A percentile compares a stretch with the other conserved stretches of the same genome.
Evolutionary conservation across 495 filamentous ascomycete genomes (phyloP).

Genomic region (Neurospora africana): DNA sequence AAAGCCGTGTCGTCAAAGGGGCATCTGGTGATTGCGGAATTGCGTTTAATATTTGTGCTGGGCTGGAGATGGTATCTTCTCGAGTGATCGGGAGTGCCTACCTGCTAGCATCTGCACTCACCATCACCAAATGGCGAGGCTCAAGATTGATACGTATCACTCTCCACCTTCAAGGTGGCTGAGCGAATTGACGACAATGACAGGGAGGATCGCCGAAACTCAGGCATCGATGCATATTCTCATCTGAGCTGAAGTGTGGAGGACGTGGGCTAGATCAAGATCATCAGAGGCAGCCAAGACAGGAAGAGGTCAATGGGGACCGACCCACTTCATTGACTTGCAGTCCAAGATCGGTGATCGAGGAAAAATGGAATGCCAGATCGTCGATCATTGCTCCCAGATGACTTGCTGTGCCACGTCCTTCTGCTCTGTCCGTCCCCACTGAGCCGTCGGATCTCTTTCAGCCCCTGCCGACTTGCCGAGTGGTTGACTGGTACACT

Average conservation of each 20-base stretch:
- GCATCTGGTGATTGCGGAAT: neutral
- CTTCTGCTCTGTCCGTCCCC: neutral
- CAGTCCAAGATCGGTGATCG: neutral
- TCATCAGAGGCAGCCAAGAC: neutral
- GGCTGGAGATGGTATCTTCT: neutral
- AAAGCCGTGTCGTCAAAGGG: neutral
- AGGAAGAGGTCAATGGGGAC: neutral
- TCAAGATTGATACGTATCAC: neutral
- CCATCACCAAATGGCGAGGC: neutral
- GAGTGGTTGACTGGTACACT: neutral
- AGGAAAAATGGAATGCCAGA: neutral
- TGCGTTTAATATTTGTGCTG: neutral
- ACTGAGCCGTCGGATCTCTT: neutral
- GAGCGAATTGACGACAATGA: neutral
- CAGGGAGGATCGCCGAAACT: neutral
- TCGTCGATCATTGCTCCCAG: neutral
- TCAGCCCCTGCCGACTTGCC: neutral
- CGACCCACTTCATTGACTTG: neutral
- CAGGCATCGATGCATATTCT: neutral
- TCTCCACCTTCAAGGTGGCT: neutral
- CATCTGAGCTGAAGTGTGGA: neutral
- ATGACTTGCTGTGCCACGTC: neutral
- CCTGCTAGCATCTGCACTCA: neutral
- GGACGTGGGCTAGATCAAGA: neutral
- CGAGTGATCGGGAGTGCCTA: neutral